Base-by-base conservation (phyloP, 2,329 filamentous ascomycete genomes). In the Furcasterigmium furcatum region DNA sequence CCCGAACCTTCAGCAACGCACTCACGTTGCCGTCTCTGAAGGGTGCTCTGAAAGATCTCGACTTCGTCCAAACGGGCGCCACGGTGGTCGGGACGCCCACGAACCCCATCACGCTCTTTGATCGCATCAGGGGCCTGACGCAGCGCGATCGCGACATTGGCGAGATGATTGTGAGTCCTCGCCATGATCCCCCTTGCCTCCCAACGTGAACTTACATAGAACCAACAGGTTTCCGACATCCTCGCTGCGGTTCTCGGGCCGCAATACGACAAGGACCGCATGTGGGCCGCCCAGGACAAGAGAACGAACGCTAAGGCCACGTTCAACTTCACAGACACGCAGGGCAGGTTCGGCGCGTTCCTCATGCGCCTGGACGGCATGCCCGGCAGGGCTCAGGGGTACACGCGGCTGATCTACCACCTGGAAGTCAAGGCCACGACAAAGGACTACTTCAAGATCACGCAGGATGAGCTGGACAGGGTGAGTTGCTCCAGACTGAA, bases 281-380 rank as follows among this genome's bases (percentile, higher is more conserved):
- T 48, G 43, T 48, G 43, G 43, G 27, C 35, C 12, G 6, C 25
- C 2, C 22, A 27, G 3, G 21, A 18, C 13, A 41, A 34, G 21
- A 42, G 39, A 12, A 24, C 14, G 20, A 9, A 24, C 4, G 24
- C 22, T 14, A 7, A 14, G 7, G 38, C 43, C 10, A 32, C 46
- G 3, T 48, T 48, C 24, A 42, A 25, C n/a, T 48, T 48, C 8
- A 30, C 34, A 13, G 46, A 48, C 43, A 42, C 40, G 10, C 32
- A 48, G 18, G 46, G 46, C 6, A 35, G 38, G 13, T 48, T 48
- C 34, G 38, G 43, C 24, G 22, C 43, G 4, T 48, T 48, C 27
- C 34, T 48, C 6, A 48, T 48, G 46, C 43, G 43, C 16, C 46
- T 48, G 10, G 46, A 48, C 4, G 46, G 46, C 10, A 20, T 42